A percentile compares a stretch with the other conserved stretches of the same genome.
These are phyloP conservation scores for Cordyceps pruinosa DNA, from an alignment of 2,329 filamentous ascomycete species.

Conservation along the genomic window DNA sequence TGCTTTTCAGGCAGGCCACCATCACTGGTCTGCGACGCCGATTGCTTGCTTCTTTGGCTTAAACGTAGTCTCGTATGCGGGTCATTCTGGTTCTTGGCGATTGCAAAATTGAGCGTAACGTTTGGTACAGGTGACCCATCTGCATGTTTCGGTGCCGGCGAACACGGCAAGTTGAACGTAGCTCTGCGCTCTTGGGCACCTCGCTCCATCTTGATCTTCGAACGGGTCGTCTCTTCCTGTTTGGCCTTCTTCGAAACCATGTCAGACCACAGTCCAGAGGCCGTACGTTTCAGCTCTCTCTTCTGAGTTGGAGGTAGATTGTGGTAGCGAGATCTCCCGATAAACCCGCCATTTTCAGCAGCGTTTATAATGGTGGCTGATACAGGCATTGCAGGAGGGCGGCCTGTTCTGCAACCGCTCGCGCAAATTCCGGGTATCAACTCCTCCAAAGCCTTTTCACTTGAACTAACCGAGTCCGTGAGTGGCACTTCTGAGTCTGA, in stretches of 20 bases:
- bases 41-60: constrained; percentile 51
- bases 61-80: constrained; percentile 55
- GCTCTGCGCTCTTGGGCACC: not conserved
- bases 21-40: constrained; percentile 43
- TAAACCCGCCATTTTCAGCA: constrained; percentile 32
- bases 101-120: constrained; percentile 54
- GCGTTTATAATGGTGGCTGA: constrained; percentile 31
- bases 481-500: not conserved
- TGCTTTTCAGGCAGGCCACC: constrained; percentile 17
- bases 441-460: not conserved
- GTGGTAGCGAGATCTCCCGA: constrained; percentile 18
- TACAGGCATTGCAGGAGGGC: constrained; percentile 31
- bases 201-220: not conserved
- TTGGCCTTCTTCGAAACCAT: constrained; percentile 3
- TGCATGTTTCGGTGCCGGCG: not conserved
- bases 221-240: not conserved
- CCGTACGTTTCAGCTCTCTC: constrained; percentile 13
- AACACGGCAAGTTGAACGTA: not conserved
- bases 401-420: constrained; percentile 36
- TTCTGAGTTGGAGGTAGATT: not conserved
- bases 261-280: constrained; percentile 6
- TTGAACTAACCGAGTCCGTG: not conserved
- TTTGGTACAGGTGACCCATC: constrained; percentile 24
- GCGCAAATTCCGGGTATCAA: constrained; percentile 31
- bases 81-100: constrained; percentile 71